Evolutionary conservation across 2,329 filamentous ascomycete species (phyloP).

Genomic region (Cercospora sojina): DNA sequence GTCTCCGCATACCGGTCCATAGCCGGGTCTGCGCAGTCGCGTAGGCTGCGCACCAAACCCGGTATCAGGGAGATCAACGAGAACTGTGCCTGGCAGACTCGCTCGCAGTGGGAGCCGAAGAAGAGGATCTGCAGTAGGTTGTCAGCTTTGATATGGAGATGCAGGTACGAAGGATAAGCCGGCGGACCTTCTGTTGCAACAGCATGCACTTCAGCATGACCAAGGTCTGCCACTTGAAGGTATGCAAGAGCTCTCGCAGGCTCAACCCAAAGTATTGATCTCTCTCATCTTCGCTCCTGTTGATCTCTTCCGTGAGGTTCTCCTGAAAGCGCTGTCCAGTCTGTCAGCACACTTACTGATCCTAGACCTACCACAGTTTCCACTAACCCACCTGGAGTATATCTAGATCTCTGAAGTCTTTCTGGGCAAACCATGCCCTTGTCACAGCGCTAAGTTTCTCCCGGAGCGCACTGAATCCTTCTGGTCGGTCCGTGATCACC

Average conservation of each 20-base stretch:
- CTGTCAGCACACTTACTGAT: slow-evolving; percentile 20
- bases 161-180: neutral
- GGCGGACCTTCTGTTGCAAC: slow-evolving; percentile 81
- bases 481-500: slow-evolving; percentile 86
- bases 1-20: slow-evolving; percentile 78
- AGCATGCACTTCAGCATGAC: slow-evolving; percentile 92
- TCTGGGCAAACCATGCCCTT: slow-evolving; percentile 93
- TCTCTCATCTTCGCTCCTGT: slow-evolving; percentile 67
- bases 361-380: slow-evolving; percentile 7
- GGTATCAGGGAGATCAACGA: slow-evolving; percentile 93
- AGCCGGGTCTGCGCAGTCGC: slow-evolving; percentile 93
- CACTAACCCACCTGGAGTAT: slow-evolving; percentile 63
- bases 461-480: slow-evolving; percentile 84
- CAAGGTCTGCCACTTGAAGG: slow-evolving; percentile 92
- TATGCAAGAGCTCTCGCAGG: slow-evolving; percentile 76
- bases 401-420: slow-evolving; percentile 86
- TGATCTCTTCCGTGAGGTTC: slow-evolving; percentile 63
- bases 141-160: slow-evolving; percentile 13
- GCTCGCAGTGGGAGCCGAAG: slow-evolving; percentile 94
- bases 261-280: slow-evolving; percentile 78
- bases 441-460: slow-evolving; percentile 89
- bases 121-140: slow-evolving; percentile 78
- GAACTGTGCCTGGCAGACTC: slow-evolving; percentile 97
- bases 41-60: slow-evolving; percentile 82
- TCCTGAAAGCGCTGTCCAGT: slow-evolving; percentile 74